Conservation (phyloP, 108 stramenopile genomes). For the Bacterosira constricta region DNA sequence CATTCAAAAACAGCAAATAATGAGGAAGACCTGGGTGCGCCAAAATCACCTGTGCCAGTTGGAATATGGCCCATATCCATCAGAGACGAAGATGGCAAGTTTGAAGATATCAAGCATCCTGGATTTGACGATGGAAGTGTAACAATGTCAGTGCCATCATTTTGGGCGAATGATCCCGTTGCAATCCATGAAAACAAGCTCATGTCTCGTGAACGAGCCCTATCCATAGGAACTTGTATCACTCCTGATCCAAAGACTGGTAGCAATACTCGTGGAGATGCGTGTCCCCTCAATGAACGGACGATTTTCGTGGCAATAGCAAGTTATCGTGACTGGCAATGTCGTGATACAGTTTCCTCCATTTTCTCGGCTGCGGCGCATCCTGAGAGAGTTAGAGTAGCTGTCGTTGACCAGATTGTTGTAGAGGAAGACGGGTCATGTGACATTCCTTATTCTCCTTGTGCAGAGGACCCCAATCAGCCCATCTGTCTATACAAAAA, state of each 20-base stretch:
- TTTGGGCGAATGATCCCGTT: constrained; percentile 51
- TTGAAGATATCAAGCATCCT: constrained; percentile 52
- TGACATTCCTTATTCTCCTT: constrained; percentile 41
- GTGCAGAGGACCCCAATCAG: constrained; percentile 41
- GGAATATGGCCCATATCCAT: constrained; percentile 52
- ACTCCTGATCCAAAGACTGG: constrained; percentile 39
- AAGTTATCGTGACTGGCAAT: constrained; percentile 54
- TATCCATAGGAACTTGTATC: constrained; percentile 49
- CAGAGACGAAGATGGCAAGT: constrained; percentile 42
- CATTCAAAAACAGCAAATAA: background rate
- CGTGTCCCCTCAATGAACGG: constrained; percentile 37
- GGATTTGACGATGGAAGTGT: constrained; percentile 40
- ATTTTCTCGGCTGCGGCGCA: constrained; percentile 66
- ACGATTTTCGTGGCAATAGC: constrained; percentile 56
- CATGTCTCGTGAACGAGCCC: constrained; percentile 49
- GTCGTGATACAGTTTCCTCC: constrained; percentile 61
- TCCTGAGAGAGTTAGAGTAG: constrained; percentile 70
- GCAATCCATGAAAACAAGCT: constrained; percentile 51
- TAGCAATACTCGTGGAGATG: constrained; percentile 37
- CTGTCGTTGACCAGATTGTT: constrained; percentile 54
- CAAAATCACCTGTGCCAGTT: constrained; percentile 26
- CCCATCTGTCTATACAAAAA: constrained; percentile 42
- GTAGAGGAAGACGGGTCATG: constrained; percentile 48
- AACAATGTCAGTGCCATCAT: constrained; percentile 41
- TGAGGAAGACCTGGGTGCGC: background rate